These are phyloP conservation scores for Ganoderma lucidum DNA, from an alignment of 1,284 basidiomycete species.

Conservation along the genomic window DNA sequence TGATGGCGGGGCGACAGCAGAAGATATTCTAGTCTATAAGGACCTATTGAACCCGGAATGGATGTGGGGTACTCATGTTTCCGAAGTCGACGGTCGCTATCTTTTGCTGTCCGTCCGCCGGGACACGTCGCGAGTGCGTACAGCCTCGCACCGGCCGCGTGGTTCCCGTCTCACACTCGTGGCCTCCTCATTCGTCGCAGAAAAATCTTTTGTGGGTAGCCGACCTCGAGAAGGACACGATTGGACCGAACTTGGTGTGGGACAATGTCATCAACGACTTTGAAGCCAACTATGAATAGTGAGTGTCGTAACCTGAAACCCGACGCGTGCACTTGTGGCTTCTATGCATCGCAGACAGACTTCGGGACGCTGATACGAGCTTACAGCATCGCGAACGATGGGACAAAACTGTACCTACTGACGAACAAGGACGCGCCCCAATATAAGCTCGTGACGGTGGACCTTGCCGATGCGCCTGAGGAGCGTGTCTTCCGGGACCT, in stretches of 20 bases:
- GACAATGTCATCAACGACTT: slow-evolving; percentile 72
- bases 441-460: slow-evolving; percentile 73
- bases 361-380: background rate
- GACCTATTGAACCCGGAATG: slow-evolving; percentile 71
- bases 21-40: slow-evolving; percentile 73
- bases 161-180: slow-evolving; percentile 10
- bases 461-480: slow-evolving; percentile 58
- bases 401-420: slow-evolving; percentile 67
- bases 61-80: slow-evolving; percentile 67
- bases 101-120: slow-evolving; percentile 61
- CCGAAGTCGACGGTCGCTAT: slow-evolving; percentile 72
- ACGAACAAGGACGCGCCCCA: slow-evolving; percentile 75
- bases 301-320: slow-evolving; percentile 37
- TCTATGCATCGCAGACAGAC: background rate
- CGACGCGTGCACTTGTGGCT: background rate
- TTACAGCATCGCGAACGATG: slow-evolving; percentile 71
- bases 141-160: background rate
- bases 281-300: slow-evolving; percentile 70
- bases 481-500: slow-evolving; percentile 62
- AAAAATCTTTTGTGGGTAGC: slow-evolving; percentile 81
- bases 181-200: slow-evolving; percentile 44
- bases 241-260: slow-evolving; percentile 74
- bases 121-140: slow-evolving; percentile 70
- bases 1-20: slow-evolving; percentile 48
- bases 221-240: slow-evolving; percentile 64